A percentile compares a stretch with the other conserved stretches of the same genome.
Evolutionary conservation across 1,284 basidiomycete genomes (phyloP).

Genomic region (Singerocomus rubriflavus): DNA sequence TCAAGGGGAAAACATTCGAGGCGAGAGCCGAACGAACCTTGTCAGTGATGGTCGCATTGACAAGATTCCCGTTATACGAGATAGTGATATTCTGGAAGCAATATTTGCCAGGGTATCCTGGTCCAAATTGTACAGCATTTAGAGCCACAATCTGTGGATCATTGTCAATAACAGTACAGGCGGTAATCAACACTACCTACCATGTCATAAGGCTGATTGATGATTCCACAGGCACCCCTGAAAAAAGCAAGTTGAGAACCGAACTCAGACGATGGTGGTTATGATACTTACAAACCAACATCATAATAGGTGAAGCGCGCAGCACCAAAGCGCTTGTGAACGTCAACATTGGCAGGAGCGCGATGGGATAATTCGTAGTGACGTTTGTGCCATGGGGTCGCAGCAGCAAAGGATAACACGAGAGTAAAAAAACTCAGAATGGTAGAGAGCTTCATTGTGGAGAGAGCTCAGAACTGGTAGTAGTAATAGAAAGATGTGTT

Average conservation of each 20-base stretch:
- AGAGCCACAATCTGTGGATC: slow-evolving; percentile 43
- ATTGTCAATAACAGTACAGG: slow-evolving; percentile 6
- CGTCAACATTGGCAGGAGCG: slow-evolving; percentile 35
- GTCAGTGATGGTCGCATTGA: slow-evolving; percentile 63
- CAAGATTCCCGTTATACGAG: slow-evolving; percentile 53
- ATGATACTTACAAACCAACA: slow-evolving; percentile 48
- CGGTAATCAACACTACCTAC: slow-evolving; percentile 38
- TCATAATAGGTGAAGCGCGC: slow-evolving; percentile 52
- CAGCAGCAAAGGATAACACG: slow-evolving; percentile 37
- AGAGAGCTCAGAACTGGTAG: background rate
- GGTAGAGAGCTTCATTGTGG: slow-evolving; percentile 24
- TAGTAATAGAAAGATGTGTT: background rate
- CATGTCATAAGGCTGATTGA: slow-evolving; percentile 42
- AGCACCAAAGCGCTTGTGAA: slow-evolving; percentile 36
- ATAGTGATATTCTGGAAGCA: slow-evolving; percentile 69
- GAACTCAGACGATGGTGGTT: background rate
- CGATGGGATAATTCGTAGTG: slow-evolving; percentile 46
- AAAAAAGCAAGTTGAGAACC: background rate
- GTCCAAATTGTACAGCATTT: slow-evolving; percentile 49
- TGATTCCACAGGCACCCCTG: slow-evolving; percentile 56
- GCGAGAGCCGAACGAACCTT: slow-evolving; percentile 39
- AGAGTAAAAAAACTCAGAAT: slow-evolving; percentile 33
- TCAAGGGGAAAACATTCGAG: slow-evolving; percentile 3
- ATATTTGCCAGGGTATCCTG: slow-evolving; percentile 53
- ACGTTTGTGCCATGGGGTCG: slow-evolving; percentile 32